Conservation (phyloP, 2,329 filamentous ascomycete genomes). For the Fusarium globosum region DNA sequence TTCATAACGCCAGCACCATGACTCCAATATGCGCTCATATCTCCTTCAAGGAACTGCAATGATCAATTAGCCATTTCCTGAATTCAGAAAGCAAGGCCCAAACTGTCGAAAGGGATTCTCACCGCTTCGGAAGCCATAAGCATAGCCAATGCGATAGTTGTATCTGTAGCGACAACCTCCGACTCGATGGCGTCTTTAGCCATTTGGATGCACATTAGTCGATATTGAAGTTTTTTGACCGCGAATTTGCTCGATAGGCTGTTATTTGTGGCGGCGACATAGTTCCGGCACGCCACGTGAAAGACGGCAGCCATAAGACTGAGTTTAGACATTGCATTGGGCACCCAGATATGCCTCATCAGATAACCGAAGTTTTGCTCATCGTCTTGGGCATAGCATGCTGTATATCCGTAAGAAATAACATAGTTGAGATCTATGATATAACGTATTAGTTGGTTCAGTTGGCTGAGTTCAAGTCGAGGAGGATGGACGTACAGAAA, state of each 20-base stretch:
- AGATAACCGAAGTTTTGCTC: background rate
- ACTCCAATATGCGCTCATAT: constrained; percentile 1
- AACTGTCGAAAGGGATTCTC: background rate
- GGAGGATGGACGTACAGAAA: background rate
- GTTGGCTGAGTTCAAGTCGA: too few relatives aligned
- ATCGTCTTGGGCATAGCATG: constrained; percentile 7
- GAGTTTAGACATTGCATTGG: constrained; percentile 22
- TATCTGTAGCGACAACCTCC: constrained; percentile 1
- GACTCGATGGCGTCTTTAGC: constrained; percentile 9
- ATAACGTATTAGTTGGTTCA: background rate
- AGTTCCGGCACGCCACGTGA: constrained; percentile 33
- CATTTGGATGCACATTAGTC: constrained; percentile 7
- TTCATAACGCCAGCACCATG: constrained; percentile 16
- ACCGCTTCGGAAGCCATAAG: constrained; percentile 24
- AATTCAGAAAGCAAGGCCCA: too few relatives aligned
- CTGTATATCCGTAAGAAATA: constrained; percentile 8
- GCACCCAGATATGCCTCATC: constrained; percentile 23
- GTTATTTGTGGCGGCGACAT: constrained; percentile 18
- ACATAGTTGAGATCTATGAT: constrained; percentile 4
- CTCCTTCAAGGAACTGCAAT: constrained; percentile 5
- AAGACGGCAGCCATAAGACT: constrained; percentile 31
- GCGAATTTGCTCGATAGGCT: background rate
- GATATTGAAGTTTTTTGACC: constrained; percentile 7
- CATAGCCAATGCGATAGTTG: constrained; percentile 13
- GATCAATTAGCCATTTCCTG: background rate